Evolutionary conservation across 1,139 yeast genomes (phyloP).

Genomic region (Yamadazyma triangularis): DNA sequence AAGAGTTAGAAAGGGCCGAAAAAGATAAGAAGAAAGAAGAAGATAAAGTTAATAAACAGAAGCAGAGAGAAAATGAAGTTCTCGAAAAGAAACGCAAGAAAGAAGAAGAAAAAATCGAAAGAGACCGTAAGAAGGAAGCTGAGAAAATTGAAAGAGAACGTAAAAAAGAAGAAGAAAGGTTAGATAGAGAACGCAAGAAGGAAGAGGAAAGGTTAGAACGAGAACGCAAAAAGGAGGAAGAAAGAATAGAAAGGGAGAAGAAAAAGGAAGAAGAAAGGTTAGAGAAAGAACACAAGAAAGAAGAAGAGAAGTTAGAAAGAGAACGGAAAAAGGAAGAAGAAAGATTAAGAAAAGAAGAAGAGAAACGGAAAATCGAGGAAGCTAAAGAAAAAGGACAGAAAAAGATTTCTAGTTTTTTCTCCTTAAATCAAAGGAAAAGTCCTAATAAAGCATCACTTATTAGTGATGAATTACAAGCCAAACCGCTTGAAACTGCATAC

Average conservation of each 20-base stretch:
- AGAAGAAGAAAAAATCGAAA: conserved; percentile 6
- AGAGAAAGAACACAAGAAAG: conserved; percentile 9
- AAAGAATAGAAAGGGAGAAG: too few species aligned
- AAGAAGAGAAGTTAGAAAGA: conserved; percentile 7
- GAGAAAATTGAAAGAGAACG: conserved; percentile 3
- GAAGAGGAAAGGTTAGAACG: too few species aligned
- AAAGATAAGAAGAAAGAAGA: conserved; percentile 11
- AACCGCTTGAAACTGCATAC: conserved; percentile 14
- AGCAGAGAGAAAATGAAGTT: conserved; percentile 8
- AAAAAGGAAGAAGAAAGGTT: conserved; percentile 14
- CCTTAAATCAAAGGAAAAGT: conserved; percentile 14
- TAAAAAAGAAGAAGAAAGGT: conserved; percentile 22
- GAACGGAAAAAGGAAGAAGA: conserved; percentile 10
- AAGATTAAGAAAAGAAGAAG: conserved; percentile 6
- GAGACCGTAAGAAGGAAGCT: conserved; percentile 3
- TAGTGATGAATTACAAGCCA: background rate
- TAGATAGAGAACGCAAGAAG: too few species aligned
- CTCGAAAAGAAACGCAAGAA: conserved; percentile 12
- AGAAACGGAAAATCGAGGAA: conserved; percentile 5
- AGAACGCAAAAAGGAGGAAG: too few species aligned
- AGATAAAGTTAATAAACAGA: conserved; percentile 7
- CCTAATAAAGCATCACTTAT: conserved; percentile 1
- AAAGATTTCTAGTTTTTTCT: conserved; percentile 56
- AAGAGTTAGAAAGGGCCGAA: conserved; percentile 8
- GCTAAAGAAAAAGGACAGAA: conserved; percentile 40